Conservation (phyloP, 2,329 filamentous ascomycete species). For the Talaromyces sp. region DNA sequence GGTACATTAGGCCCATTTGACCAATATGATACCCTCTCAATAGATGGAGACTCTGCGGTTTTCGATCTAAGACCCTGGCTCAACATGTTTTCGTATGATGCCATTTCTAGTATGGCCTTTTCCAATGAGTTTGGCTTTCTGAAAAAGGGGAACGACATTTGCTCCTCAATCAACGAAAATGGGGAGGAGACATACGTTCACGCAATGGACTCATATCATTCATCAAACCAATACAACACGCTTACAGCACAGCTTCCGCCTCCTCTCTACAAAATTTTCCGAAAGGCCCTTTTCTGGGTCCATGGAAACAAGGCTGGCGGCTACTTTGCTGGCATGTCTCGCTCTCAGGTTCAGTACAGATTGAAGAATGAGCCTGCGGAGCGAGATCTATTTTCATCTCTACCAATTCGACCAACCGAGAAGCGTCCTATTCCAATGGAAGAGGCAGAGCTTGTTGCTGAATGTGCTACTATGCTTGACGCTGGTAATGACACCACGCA, state of each 20-base stretch:
- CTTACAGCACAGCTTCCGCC: neutral
- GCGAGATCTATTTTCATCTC: conserved; percentile 10
- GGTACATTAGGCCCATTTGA: neutral
- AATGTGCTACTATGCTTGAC: conserved; percentile 12
- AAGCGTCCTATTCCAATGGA: conserved; percentile 8
- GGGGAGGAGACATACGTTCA: neutral
- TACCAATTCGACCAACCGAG: conserved; percentile 4
- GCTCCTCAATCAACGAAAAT: neutral
- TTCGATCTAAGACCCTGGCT: conserved; percentile 16
- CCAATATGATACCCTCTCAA: neutral
- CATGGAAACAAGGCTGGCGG: conserved; percentile 1
- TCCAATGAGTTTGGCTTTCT: conserved; percentile 6
- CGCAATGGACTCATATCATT: neutral
- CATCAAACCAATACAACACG: neutral
- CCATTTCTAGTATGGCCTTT: conserved; percentile 13
- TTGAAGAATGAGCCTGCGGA: conserved; percentile 3
- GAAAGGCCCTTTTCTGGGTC: neutral
- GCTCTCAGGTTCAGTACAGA: conserved; percentile 8
- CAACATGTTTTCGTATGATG: conserved; percentile 17
- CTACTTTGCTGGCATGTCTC: conserved; percentile 12
- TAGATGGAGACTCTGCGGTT: conserved; percentile 1
- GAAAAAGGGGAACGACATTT: conserved; percentile 3
- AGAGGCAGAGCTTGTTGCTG: conserved; percentile 9
- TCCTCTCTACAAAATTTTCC: neutral
- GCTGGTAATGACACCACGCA: conserved; percentile 15